Conservation (phyloP, 208 protist genomes). For the Leishmania tarentolae region DNA sequence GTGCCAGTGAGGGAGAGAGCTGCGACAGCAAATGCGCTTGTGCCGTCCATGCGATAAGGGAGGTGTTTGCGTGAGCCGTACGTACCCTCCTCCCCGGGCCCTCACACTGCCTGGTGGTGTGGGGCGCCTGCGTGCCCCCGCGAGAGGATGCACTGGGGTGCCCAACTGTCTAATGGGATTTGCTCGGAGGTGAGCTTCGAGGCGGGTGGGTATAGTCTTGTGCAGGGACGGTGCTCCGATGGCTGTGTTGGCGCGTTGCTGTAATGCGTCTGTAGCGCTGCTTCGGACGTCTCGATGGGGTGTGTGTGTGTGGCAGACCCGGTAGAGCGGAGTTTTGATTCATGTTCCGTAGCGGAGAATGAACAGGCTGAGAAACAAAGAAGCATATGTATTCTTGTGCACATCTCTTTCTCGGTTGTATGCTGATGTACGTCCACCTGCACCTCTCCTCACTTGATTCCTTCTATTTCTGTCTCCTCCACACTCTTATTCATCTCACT, state of each 20-base stretch:
- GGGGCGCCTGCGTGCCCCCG: background rate
- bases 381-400: background rate
- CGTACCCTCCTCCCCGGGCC: background rate
- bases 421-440: background rate
- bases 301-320: background rate
- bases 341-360: background rate
- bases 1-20: background rate
- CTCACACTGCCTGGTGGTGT: background rate
- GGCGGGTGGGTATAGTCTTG: background rate
- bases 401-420: background rate
- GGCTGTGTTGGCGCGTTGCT: no score
- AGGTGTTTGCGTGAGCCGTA: background rate
- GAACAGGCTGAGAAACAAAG: background rate
- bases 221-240: background rate
- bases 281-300: background rate
- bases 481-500: background rate
- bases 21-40: background rate
- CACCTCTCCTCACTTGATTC: background rate
- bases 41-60: background rate
- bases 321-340: background rate
- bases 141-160: background rate
- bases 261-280: background rate
- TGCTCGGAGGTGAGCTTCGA: no score
- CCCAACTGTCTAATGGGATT: no score
- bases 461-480: background rate